A percentile compares a stretch with the other conserved stretches of the same genome.
Conservation (phyloP, 129 eudicot genomes). For the Erigeron canadensis region DNA sequence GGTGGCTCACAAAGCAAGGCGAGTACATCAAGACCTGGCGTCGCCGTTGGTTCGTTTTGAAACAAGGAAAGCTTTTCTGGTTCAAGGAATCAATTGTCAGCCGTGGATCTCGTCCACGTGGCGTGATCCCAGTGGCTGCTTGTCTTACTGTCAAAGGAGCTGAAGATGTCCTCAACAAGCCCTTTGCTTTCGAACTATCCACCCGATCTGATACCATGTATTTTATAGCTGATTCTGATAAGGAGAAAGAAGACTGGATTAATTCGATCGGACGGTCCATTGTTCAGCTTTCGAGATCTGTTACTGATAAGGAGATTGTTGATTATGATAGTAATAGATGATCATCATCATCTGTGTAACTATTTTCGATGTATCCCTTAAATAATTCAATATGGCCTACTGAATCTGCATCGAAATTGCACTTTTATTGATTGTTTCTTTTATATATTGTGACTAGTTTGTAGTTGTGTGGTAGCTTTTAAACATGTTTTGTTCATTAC, state of each 20-base stretch:
- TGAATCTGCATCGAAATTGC: no score
- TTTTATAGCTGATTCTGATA: conserved; percentile 86
- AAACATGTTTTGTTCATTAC: background rate
- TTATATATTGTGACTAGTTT: no score
- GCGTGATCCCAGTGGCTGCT: conserved; percentile 68
- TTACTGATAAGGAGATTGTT: conserved; percentile 69
- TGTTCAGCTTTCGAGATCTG: conserved; percentile 87
- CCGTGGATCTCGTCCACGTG: conserved; percentile 82
- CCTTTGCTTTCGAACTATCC: conserved; percentile 80
- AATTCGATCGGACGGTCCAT: conserved; percentile 90
- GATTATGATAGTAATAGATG: conserved; percentile 58
- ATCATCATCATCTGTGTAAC: background rate
- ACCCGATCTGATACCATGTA: conserved; percentile 86
- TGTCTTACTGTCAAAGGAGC: conserved; percentile 96
- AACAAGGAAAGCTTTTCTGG: conserved; percentile 94
- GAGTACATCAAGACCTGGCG: conserved; percentile 99
- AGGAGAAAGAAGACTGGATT: conserved; percentile 98
- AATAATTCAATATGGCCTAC: no score
- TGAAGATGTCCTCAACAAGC: conserved; percentile 75
- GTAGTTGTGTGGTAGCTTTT: background rate
- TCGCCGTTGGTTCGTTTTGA: conserved; percentile 93
- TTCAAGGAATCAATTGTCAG: conserved; percentile 79
- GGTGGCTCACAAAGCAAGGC: conserved; percentile 99
- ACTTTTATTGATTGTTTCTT: no score
- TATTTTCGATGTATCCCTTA: background rate